Evolutionary conservation across 495 filamentous ascomycete genomes (phyloP).

Genomic region (Neurospora pannonica): DNA sequence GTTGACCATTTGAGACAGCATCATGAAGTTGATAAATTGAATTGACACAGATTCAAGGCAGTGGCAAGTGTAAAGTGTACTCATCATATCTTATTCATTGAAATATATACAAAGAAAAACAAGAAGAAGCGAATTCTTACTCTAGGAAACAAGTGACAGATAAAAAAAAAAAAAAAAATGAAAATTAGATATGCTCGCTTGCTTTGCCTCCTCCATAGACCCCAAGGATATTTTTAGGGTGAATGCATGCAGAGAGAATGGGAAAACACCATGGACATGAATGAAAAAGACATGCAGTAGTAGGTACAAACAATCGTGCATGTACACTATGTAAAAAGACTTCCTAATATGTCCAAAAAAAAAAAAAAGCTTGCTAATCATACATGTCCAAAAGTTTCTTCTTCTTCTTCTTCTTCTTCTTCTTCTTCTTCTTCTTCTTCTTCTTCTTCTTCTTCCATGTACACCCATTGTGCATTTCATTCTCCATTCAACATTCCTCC

Average conservation of each 20-base stretch:
- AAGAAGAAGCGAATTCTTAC: neutral
- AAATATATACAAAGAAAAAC: neutral
- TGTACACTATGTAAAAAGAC: neutral
- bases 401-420: neutral
- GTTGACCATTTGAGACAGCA: no score
- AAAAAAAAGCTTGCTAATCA: conserved; percentile 1
- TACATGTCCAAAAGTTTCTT: neutral
- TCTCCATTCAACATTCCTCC: neutral
- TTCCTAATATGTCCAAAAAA: neutral
- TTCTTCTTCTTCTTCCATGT: neutral
- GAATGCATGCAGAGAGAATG: neutral
- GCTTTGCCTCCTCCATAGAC: neutral
- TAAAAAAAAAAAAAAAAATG: neutral
- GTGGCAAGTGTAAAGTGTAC: neutral
- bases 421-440: neutral
- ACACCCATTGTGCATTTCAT: neutral
- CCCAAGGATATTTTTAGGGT: neutral
- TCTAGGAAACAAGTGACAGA: neutral
- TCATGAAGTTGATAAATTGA: neutral
- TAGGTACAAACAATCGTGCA: neutral
- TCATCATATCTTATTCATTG: neutral
- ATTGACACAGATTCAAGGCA: neutral
- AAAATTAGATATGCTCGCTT: neutral
- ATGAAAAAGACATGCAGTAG: neutral
- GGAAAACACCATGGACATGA: neutral